Base-by-base conservation (phyloP, 495 filamentous ascomycete genomes). In the Aspergillus leporis region DNA sequence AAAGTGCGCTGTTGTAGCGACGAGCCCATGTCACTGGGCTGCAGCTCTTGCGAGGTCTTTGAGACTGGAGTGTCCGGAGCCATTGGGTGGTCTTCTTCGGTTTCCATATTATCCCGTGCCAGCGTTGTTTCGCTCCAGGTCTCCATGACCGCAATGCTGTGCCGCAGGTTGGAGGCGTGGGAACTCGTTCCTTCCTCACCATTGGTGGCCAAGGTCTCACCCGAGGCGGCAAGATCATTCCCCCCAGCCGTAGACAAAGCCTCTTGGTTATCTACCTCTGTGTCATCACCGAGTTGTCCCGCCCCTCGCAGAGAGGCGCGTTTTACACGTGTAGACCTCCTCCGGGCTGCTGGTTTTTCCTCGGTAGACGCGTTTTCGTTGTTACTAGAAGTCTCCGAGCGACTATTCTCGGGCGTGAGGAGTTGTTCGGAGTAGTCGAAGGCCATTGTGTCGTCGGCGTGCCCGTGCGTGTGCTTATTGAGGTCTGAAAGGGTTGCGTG, bases 361-460 rank as follows among this genome's bases (percentile, higher is more conserved):
- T 79, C 76, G 18, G 62, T 60, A 22, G 66, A 74, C 67, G 72
- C 72, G 70, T 75, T 71, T 63, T 78, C 77, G 66, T 75, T 75
- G 62, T 78, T 80, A 67, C 77, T 80, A 4, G 77, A 80, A 1
- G 77, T 80, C 56, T 80, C 77, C n/a, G 77, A 80, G 55, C 77
- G 75, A 58, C 77, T 78, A 43, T 75, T 74, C 54, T 80, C 77
- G 36, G 77, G 77, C 4, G 77, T 80, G 21, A 80, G 67, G 16
- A 80, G 71, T 59, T 78, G 75, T 66, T 74, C 77, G 18, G 77
- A 66, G 36, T 76, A 70, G 53, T 78, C 75, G 43, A 78, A 67
- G 49, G 62, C 70, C 70, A 74, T 77, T 56, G 65, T 67, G 59
- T 72, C 70, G 52, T 74, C 69, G 58, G 62, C 50, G 53, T 62